phyloP scores from a whole-genome alignment of 768 basidiomycete genomes.

The Suillus clintonianus region DNA sequence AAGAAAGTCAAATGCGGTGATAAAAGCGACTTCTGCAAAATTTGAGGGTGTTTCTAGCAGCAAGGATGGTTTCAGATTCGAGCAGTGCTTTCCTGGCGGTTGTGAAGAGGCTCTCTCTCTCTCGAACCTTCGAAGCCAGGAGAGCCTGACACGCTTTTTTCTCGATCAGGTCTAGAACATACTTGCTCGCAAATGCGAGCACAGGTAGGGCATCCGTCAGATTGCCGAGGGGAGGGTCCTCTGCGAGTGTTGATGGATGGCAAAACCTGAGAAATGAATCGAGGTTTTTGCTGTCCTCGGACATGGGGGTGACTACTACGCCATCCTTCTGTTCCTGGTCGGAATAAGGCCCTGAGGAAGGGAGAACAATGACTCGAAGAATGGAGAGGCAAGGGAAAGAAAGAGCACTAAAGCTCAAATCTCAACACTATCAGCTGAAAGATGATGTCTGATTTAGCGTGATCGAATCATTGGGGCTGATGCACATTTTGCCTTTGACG shows the following conservation, averaged over 20 bases:
- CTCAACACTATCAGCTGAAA: slow-evolving; percentile 29
- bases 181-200: slow-evolving; percentile 18
- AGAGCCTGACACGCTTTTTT: slow-evolving; percentile 21
- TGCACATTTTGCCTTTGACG: background rate
- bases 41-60: slow-evolving; percentile 30
- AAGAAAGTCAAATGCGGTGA: slow-evolving; percentile 29
- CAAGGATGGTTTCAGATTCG: slow-evolving; percentile 22
- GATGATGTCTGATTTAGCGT: slow-evolving; percentile 23
- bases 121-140: slow-evolving; percentile 7
- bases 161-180: slow-evolving; percentile 17
- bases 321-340: slow-evolving; percentile 16
- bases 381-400: slow-evolving; percentile 34
- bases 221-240: slow-evolving; percentile 17
- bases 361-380: slow-evolving; percentile 35
- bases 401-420: slow-evolving; percentile 33
- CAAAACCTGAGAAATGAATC: slow-evolving; percentile 29
- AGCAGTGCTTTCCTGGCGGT: slow-evolving; percentile 28
- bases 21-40: slow-evolving; percentile 26
- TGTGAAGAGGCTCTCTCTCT: slow-evolving; percentile 29
- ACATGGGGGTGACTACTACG: slow-evolving; percentile 20
- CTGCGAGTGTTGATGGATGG: slow-evolving; percentile 23
- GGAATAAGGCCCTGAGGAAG: slow-evolving; percentile 23
- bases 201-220: slow-evolving; percentile 9
- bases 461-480: slow-evolving; percentile 22
- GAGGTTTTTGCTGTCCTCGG: slow-evolving; percentile 22